These are phyloP conservation scores for Ramaria sp. DNA, from an alignment of 768 basidiomycete species.

Conservation along the genomic window DNA sequence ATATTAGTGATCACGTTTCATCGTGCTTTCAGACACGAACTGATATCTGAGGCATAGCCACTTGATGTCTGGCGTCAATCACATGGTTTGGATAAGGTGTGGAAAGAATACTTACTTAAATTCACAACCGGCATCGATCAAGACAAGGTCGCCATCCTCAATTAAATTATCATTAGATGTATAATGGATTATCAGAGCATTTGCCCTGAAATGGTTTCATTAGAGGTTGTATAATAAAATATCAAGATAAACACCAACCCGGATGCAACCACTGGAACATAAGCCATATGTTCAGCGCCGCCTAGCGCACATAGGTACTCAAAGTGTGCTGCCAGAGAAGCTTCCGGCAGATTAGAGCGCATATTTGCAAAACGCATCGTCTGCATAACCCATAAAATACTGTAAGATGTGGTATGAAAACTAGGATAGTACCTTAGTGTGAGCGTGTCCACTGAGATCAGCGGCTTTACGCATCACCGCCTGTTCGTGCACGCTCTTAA, in stretches of 20 bases:
- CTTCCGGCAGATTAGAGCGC: slow-evolving; percentile 43
- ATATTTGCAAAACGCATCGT: slow-evolving; percentile 68
- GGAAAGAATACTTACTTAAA: slow-evolving; percentile 47
- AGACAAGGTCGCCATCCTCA: slow-evolving; percentile 57
- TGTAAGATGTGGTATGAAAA: not conserved
- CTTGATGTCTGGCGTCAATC: slow-evolving; percentile 25
- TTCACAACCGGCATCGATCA: slow-evolving; percentile 91
- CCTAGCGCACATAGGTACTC: slow-evolving; percentile 73
- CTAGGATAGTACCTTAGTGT: slow-evolving; percentile 54
- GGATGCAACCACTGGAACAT: slow-evolving; percentile 94
- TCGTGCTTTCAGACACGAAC: slow-evolving; percentile 28
- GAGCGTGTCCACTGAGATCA: slow-evolving; percentile 76
- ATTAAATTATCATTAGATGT: slow-evolving; percentile 81
- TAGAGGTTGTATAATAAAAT: not conserved
- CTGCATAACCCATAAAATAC: slow-evolving; percentile 26
- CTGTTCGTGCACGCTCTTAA: slow-evolving; percentile 77
- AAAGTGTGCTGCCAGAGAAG: slow-evolving; percentile 68
- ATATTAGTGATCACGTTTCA: slow-evolving; percentile 13
- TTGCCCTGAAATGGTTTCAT: slow-evolving; percentile 39
- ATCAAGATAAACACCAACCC: slow-evolving; percentile 38
- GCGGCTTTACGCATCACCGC: slow-evolving; percentile 74
- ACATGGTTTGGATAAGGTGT: not conserved
- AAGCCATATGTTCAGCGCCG: slow-evolving; percentile 84
- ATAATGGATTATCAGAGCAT: slow-evolving; percentile 89
- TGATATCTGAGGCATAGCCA: slow-evolving; percentile 93